Base-by-base conservation (phyloP, 352 stramenopile species). In the Phytophthora palmivora region DNA sequence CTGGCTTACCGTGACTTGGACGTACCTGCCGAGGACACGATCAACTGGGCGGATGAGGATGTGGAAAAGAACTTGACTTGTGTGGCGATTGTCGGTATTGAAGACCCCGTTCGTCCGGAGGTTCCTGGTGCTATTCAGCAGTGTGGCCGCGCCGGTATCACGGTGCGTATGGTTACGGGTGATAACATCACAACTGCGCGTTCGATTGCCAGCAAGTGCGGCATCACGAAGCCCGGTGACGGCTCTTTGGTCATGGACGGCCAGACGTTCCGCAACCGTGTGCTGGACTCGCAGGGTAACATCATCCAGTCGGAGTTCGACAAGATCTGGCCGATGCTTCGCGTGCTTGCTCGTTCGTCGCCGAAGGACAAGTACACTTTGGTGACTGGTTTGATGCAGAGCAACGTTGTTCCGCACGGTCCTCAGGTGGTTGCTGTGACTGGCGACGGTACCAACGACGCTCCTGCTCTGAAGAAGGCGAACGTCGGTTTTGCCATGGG, bases 401-500 rank as follows among this genome's bases (percentile, higher is more conserved):
- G 75, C 36, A 87, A 79, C 21, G 32, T 88, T 32, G 43, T 64
- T 21, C 79, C 76, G 24, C 71, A 88, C 49, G 79, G 76, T 8
- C 72, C 65, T 53, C 85, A 98, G 71, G 92, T 99, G 43, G 96
- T 98, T 51, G 95, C 92, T 52, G 93, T 98, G n/a, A 98, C 96
- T 19, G 95, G 96, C 49, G 96, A 99, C 68, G 96, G 96, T 45
- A 98, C 95, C 0, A 99, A 99, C 76, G 96, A 99, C 67, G 95
- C 88, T 18, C 95, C 96, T 49, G 96, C 95, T 28, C 73, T 99
- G 11, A 98, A 98, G 67, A 91, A 93, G 50, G 94, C 94, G n/a
- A 94, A 98, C 79, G 95, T 99, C 19, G 95, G 96, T 45, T 89
- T 99, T 54, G 91, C 92, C 7, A 99, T 98, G 96, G 94, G 94